These are phyloP conservation scores for Amaranthus tricolor DNA, from an alignment of 179 eudicot species.

Conservation along the genomic window DNA sequence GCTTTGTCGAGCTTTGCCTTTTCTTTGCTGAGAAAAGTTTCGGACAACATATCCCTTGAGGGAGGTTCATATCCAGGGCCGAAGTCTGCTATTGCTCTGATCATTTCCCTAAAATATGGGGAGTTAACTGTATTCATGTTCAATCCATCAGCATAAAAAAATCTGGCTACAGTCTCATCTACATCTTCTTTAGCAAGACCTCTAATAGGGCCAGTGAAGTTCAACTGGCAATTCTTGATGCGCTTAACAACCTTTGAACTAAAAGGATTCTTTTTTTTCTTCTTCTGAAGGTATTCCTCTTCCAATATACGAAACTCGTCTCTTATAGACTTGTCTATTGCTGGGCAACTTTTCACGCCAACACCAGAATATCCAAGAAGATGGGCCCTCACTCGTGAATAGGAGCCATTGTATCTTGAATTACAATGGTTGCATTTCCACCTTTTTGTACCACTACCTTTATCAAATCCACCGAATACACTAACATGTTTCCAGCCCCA, in stretches of 20 bases:
- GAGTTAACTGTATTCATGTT: conserved; percentile 36
- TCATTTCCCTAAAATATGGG: conserved; percentile 46
- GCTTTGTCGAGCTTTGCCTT: conserved; percentile 41
- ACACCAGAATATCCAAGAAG: conserved; percentile 52
- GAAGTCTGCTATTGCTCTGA: conserved; percentile 33
- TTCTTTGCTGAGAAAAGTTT: conserved; percentile 43
- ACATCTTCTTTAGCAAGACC: conserved; percentile 42
- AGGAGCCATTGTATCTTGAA: conserved; percentile 46
- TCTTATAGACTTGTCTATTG: conserved; percentile 45
- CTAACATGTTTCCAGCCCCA: conserved; percentile 58
- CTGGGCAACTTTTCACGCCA: conserved; percentile 51
- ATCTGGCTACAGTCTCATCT: conserved; percentile 44
- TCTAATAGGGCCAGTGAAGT: conserved; percentile 24
- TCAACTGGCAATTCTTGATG: conserved; percentile 29
- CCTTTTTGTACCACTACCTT: conserved; percentile 52
- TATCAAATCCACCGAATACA: conserved; percentile 48
- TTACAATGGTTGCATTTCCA: conserved; percentile 54
- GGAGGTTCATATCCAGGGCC: conserved; percentile 53
- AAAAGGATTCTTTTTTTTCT: conserved; percentile 36
- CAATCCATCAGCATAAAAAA: conserved; percentile 46
- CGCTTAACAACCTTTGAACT: conserved; percentile 34
- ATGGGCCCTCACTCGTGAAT: conserved; percentile 54
- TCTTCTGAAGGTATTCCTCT: conserved; percentile 40
- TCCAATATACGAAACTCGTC: conserved; percentile 40
- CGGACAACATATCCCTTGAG: conserved; percentile 37